These are phyloP conservation scores for Lepiota venenata DNA, from an alignment of 768 basidiomycete genomes.

Conservation along the genomic window DNA sequence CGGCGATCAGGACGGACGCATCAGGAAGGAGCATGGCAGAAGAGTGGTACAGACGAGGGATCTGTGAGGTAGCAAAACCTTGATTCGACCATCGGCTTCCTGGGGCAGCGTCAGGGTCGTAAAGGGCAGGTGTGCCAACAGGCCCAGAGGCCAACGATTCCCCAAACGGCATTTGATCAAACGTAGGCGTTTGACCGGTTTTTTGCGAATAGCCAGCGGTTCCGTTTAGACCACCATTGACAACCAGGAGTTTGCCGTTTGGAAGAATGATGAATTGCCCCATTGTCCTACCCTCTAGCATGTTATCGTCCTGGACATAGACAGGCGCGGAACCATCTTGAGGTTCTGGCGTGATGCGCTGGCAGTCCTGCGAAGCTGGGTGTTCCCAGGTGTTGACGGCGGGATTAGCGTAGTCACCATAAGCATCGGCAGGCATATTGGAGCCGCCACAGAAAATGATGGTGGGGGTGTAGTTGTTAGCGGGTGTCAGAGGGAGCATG, in stretches of 20 bases:
- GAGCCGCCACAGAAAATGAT: constrained; percentile 91
- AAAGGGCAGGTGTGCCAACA: constrained; percentile 75
- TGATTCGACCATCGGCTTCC: constrained; percentile 75
- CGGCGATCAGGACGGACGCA: constrained; percentile 82
- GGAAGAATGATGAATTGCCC: constrained; percentile 87
- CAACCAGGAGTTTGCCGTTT: constrained; percentile 70
- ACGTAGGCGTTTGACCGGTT: constrained; percentile 43
- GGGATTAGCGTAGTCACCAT: constrained; percentile 76
- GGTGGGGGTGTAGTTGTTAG: constrained; percentile 83
- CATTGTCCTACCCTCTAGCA: constrained; percentile 81
- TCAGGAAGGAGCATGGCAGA: constrained; percentile 87
- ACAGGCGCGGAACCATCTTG: constrained; percentile 53
- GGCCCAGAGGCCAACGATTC: constrained; percentile 81
- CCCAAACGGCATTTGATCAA: constrained; percentile 59
- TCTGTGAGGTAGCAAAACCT: constrained; percentile 55
- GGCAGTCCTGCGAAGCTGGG: constrained; percentile 71
- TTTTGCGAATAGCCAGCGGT: constrained; percentile 82
- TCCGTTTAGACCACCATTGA: constrained; percentile 83
- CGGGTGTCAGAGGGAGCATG: constrained; percentile 89
- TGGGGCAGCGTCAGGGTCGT: constrained; percentile 67
- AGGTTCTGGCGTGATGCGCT: constrained; percentile 86
- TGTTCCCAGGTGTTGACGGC: constrained; percentile 70
- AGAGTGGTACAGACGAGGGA: constrained; percentile 90
- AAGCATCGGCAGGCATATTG: constrained; percentile 66
- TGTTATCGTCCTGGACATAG: constrained; percentile 72